Evolutionary conservation across 148 eudicot species (phyloP).

Genomic region (Rhododendron ovatum): DNA sequence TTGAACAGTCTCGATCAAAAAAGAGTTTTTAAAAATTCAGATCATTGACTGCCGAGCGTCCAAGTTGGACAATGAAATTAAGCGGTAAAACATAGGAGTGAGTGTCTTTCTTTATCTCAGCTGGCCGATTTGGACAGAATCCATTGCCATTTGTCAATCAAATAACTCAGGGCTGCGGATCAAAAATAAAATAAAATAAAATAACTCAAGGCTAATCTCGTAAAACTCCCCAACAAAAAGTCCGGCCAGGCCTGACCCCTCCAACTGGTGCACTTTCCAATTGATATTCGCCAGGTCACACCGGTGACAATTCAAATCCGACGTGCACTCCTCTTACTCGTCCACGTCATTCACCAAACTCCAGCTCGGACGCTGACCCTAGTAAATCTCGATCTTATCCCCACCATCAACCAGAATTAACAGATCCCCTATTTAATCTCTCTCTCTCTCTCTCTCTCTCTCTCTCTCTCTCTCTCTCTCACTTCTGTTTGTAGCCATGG

Average conservation of each 20-base stretch:
- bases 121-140: no score
- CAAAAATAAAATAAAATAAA: neutral
- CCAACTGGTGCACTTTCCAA: conserved; percentile 28
- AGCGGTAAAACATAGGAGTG: no score
- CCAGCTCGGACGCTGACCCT: neutral
- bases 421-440: neutral
- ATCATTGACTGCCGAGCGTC: no score
- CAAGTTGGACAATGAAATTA: no score
- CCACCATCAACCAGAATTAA: conserved; percentile 4
- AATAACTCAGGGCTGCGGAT: neutral
- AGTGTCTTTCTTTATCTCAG: no score
- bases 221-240: neutral
- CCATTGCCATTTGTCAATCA: no score
- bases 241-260: neutral
- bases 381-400: neutral
- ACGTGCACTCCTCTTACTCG: conserved; percentile 22
- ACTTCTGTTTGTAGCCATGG: conserved; percentile 40
- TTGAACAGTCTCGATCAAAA: no score
- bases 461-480: neutral
- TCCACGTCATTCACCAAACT: conserved; percentile 20
- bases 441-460: neutral
- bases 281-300: conserved; percentile 31
- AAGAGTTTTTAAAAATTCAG: no score
- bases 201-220: neutral
- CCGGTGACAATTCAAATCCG: conserved; percentile 27